Percentiles rank a stretch among this genome's conserved stretches.
phyloP scores from a whole-genome alignment of 495 filamentous ascomycete genomes.

The Penicillium cinerascens region DNA sequence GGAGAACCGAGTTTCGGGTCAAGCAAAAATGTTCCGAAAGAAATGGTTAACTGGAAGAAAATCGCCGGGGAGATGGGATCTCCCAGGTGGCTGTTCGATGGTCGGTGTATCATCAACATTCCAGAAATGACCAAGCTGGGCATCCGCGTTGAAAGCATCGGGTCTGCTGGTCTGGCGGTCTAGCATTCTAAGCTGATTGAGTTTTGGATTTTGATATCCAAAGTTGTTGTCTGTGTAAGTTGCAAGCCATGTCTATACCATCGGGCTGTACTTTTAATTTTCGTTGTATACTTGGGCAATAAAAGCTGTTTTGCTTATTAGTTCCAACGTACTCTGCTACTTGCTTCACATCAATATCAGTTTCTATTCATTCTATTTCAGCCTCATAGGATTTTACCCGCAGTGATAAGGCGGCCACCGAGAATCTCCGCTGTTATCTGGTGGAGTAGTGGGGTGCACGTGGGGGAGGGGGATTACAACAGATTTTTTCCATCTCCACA shows the following conservation, averaged over 20 bases:
- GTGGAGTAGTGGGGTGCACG: slow-evolving; percentile 3
- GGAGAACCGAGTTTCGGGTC: neutral
- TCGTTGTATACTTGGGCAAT: neutral
- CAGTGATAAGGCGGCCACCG: neutral
- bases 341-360: neutral
- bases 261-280: neutral
- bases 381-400: neutral
- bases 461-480: neutral
- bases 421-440: neutral
- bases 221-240: neutral
- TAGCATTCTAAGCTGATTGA: neutral
- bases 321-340: neutral
- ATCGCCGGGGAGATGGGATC: slow-evolving; percentile 54
- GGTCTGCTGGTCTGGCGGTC: slow-evolving; percentile 6
- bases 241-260: neutral
- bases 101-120: slow-evolving; percentile 59
- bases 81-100: slow-evolving; percentile 69
- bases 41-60: slow-evolving; percentile 48
- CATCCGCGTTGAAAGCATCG: slow-evolving; percentile 18
- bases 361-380: too few species aligned
- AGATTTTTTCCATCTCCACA: neutral
- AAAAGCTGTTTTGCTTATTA: neutral
- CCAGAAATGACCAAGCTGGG: slow-evolving; percentile 10
- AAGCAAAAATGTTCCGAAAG: slow-evolving; percentile 1
- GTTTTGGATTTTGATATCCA: neutral